Evolutionary conservation across 192 early-diverging fungal species (phyloP), one percentile per base, ranked within the genome.

Genomic region (Entophlyctis luteolus): DNA sequence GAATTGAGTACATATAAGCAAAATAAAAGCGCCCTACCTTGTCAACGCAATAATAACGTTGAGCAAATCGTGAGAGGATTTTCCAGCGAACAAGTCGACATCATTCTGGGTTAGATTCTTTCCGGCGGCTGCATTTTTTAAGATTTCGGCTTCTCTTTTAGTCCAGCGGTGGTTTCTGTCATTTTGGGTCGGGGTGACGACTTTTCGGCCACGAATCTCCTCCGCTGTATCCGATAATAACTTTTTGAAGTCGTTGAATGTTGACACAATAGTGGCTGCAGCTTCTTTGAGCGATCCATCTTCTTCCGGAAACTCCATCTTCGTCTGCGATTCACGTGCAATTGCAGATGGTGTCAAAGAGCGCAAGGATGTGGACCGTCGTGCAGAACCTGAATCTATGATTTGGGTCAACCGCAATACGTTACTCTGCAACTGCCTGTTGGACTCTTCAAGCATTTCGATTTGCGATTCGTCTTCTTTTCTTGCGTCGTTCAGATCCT

Each of bases 31-130:
- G n/a, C n/a, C n/a, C n/a, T 16, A 70, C 68, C 57, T 53, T 6
- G 68, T 70, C 2, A 70, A 34, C 6, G 68, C 48, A 28, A 62
- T 59, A 53, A 70, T 70, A 33, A 70, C 68, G 34, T 70, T 70
- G 18, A 70, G 14, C 32, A 70, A 34, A 33, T 70, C 68, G 16
- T 34, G 22, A 1, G 38, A 48, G 10, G 65, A 14, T 29, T 67
- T 67, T 57, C 54, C 54, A n/a, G 18, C 56, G 33, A 70, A 31
- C 16, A 70, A 20, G 34, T 70, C 68, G 42, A 36, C 31, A 4
- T 70, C 68, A 33, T 20, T 62, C 33, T 27, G 5, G n/a, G 35
- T 49, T 12, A 42, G 18, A 5, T 39, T 32, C 31, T 12, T 54
- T n/a, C 33, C 4, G 0, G 48, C 31, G 20, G 63, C 63, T 10